Base-by-base conservation (phyloP, 192 early-diverging fungal genomes). In the Podila epigama region DNA sequence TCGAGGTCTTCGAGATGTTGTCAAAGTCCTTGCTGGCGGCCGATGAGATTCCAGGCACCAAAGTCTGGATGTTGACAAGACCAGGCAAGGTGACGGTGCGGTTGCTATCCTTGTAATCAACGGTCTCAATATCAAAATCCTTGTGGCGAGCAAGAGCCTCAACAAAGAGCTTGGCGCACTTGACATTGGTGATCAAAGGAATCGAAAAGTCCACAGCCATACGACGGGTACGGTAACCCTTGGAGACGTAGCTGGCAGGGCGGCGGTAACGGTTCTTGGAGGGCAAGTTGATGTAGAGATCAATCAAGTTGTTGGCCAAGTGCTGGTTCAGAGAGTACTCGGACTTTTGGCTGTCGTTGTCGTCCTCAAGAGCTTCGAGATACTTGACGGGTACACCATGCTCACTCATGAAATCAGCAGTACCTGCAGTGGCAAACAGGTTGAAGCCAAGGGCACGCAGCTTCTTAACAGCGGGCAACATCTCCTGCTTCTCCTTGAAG, bases 231-330 rank as follows among this genome's bases (percentile, higher is more conserved):
- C 89, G 89, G 85, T 99, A 99, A 35, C 97, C 97, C 69, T 91
- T 92, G 62, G 90, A 92, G 81, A 97, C 93, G 80, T 98, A 99
- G 68, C 88, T 91, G 31, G 97, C 94, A 50, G 96, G 97, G 50
- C 97, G 91, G 57, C 97, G 93, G 92, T 91, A 99, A 53, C 89
- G 83, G 87, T 99, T 99, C 77, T 93, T 95, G 42, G 97, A 98
- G 34, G 97, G 97, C 85, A 99, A 85, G 79, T 99, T 99, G 86
- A 99, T 93, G 87, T 99, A 99, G 70, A 98, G 84, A 79, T 98
- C 97, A 60, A 98, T 98, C 80, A 95, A 82, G 83, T 97, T 97
- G 87, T 95, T 97, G 32, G 95, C 88, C 83, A 99, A 86, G 83
- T 98, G 94, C 82, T 97, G 94, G 67, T 94, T 89, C 67, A 99